Evolutionary conservation across 1,139 yeast genomes (phyloP), one percentile per base, ranked within the genome.

Genomic region (Magnusiomyces sp.): DNA sequence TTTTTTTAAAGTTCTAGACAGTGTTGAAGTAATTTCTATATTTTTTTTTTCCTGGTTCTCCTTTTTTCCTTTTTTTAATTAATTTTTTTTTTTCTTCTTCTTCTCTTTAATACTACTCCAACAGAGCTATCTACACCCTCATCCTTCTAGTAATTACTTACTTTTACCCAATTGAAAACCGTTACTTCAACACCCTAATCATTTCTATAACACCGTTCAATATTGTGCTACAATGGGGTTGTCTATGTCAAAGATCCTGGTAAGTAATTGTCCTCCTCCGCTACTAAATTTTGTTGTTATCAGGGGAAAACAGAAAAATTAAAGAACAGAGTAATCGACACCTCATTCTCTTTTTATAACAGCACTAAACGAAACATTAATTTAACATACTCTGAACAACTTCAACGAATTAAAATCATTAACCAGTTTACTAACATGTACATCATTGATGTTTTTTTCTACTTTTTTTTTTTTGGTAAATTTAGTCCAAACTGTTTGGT

Each of bases 401-500:
- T 40, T 6, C 6, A 40, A 11, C n/a, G 6, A 7, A 5, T 13
- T 5, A 23, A 3, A 13, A 6, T 10, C 17, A 16, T 10, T n/a
- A 31, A n/a, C 6, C 13, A 9, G 5, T 13, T 14, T 41, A 27
- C 38, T 42, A 33, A 32, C 37, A 31, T 32, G 14, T 13, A 17
- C 19, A n/a, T 11, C 10, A 27, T 14, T 19, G 31, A 19, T 40
- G 10, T 34, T 34, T 34, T 17, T 17, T 40, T 9, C 4, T 6
- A 23, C 31, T 20, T 13, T 29, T 20, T 13, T 7, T 23, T 40
- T 40, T 7, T 40, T 14, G 6, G 16, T 7, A 27, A 27, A 9
- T 19, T 14, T 37, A 68, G 72, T 69, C 73, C 55, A 74, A 72
- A 59, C 66, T 75, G 44, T 75, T 75, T 61, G 80, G 80, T 46